Percentiles rank a stretch among this genome's conserved stretches.
These are phyloP conservation scores for Spiromastix sp. DNA, from an alignment of 2,329 filamentous ascomycete species.

Conservation along the genomic window DNA sequence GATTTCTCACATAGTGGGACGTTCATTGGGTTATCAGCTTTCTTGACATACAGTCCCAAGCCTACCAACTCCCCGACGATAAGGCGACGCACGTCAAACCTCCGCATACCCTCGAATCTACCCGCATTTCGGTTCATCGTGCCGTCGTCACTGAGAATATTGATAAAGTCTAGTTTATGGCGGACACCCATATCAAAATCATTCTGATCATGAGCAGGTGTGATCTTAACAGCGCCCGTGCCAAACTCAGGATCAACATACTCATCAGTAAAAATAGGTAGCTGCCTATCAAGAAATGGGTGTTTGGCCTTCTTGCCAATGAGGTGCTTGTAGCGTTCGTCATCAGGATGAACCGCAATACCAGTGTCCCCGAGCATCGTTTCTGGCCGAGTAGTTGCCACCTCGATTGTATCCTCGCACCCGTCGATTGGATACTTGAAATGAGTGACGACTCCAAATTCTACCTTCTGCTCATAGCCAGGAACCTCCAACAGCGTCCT, in stretches of 20 bases:
- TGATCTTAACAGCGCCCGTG: slow-evolving; percentile 95
- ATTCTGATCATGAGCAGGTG: slow-evolving; percentile 89
- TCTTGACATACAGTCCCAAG: slow-evolving; percentile 80
- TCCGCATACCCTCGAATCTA: slow-evolving; percentile 72
- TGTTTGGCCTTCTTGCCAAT: slow-evolving; percentile 79
- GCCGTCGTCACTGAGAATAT: slow-evolving; percentile 87
- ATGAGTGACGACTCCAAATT: slow-evolving; percentile 82
- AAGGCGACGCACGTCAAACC: slow-evolving; percentile 83
- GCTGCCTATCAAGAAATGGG: slow-evolving; percentile 71
- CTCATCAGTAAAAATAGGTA: slow-evolving; percentile 78
- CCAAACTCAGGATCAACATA: slow-evolving; percentile 91
- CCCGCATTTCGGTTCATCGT: slow-evolving; percentile 79
- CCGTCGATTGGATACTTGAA: slow-evolving; percentile 88
- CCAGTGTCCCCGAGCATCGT: slow-evolving; percentile 92
- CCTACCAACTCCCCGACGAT: slow-evolving; percentile 78
- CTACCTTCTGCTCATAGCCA: slow-evolving; percentile 93
- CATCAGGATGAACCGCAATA: slow-evolving; percentile 84
- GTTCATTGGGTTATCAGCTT: slow-evolving; percentile 91
- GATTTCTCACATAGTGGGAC: slow-evolving; percentile 73
- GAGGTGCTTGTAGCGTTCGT: slow-evolving; percentile 76
- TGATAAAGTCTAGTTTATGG: slow-evolving; percentile 82
- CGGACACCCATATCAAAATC: slow-evolving; percentile 79
- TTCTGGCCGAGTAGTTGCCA: slow-evolving; percentile 87
- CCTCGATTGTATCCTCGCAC: slow-evolving; percentile 70
- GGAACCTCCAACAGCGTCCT: slow-evolving; percentile 82